Conservation (phyloP, 2,329 filamentous ascomycete genomes). For the Diaporthe capsici region DNA sequence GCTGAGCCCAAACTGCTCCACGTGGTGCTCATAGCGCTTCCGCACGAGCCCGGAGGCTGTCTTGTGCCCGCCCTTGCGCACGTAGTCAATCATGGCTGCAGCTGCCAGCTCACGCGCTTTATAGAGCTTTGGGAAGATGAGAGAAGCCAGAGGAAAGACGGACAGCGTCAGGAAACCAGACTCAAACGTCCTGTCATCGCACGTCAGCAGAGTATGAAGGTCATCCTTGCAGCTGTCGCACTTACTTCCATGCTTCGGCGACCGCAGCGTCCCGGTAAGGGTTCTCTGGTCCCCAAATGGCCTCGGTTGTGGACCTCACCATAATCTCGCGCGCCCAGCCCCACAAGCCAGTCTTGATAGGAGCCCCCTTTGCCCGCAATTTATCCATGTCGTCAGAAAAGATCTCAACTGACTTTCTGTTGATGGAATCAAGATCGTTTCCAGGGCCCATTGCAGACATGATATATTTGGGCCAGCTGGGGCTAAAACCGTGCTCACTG, state of each 20-base stretch:
- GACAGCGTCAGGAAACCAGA: neutral
- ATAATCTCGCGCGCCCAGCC: constrained; percentile 45
- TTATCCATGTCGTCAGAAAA: constrained; percentile 42
- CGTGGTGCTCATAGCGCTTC: constrained; percentile 46
- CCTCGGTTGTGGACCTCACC: constrained; percentile 45
- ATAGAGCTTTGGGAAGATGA: neutral
- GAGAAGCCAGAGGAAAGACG: neutral
- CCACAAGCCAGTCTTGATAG: constrained; percentile 35
- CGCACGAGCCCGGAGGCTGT: constrained; percentile 45
- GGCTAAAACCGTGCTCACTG: constrained; percentile 15
- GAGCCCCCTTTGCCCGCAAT: constrained; percentile 31
- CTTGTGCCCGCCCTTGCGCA: constrained; percentile 44
- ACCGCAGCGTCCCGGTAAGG: constrained; percentile 45
- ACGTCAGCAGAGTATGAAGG: neutral
- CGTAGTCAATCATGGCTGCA: constrained; percentile 40
- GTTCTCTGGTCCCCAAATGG: constrained; percentile 48
- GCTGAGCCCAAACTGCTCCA: constrained; percentile 39
- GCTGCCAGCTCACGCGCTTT: constrained; percentile 4
- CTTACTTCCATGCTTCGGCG: constrained; percentile 45
- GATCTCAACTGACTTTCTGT: constrained; percentile 43
- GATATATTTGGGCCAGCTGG: constrained; percentile 10
- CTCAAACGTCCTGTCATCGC: neutral
- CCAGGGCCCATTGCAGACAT: constrained; percentile 22
- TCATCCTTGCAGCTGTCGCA: neutral
- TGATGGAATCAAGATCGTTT: constrained; percentile 44